Conservation (phyloP, 768 basidiomycete species). For the Boletus rubescentipes region DNA sequence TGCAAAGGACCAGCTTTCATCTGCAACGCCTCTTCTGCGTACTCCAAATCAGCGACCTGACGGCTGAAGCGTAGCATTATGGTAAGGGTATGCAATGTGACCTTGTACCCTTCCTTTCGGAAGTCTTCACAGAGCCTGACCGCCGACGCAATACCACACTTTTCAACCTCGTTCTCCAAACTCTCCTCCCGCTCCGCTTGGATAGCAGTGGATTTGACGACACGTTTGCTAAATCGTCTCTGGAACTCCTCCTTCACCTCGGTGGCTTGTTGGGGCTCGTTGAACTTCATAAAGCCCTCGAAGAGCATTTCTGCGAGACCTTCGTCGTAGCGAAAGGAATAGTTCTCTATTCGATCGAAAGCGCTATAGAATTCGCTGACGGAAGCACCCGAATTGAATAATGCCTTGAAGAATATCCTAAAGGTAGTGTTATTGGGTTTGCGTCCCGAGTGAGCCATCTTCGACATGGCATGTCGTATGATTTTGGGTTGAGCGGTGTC, state of each 20-base stretch:
- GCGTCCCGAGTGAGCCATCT: constrained; percentile 40
- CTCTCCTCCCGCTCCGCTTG: constrained; percentile 32
- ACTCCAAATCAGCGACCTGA: constrained; percentile 40
- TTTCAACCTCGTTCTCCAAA: constrained; percentile 31
- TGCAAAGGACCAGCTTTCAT: constrained; percentile 42
- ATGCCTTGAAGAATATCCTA: constrained; percentile 47
- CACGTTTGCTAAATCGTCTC: constrained; percentile 30
- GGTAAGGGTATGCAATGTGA: constrained; percentile 33
- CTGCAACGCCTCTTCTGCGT: constrained; percentile 41
- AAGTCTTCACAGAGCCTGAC: constrained; percentile 36
- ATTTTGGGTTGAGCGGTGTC: constrained; percentile 26
- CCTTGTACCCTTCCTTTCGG: constrained; percentile 33
- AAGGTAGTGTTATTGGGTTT: constrained; percentile 48
- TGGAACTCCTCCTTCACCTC: constrained; percentile 41
- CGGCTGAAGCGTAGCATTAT: constrained; percentile 45
- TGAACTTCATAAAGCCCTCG: constrained; percentile 43
- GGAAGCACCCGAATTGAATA: constrained; percentile 34
- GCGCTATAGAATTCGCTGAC: constrained; percentile 38
- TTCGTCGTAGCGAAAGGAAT: constrained; percentile 45
- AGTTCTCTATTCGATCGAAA: constrained; percentile 47
- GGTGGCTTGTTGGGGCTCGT: constrained; percentile 35
- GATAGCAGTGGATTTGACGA: constrained; percentile 25
- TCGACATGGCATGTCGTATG: constrained; percentile 33
- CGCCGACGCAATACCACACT: constrained; percentile 35
- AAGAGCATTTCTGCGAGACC: constrained; percentile 41